Base-by-base conservation (phyloP, 2,329 filamentous ascomycete genomes). In the Phialophora tarda region DNA sequence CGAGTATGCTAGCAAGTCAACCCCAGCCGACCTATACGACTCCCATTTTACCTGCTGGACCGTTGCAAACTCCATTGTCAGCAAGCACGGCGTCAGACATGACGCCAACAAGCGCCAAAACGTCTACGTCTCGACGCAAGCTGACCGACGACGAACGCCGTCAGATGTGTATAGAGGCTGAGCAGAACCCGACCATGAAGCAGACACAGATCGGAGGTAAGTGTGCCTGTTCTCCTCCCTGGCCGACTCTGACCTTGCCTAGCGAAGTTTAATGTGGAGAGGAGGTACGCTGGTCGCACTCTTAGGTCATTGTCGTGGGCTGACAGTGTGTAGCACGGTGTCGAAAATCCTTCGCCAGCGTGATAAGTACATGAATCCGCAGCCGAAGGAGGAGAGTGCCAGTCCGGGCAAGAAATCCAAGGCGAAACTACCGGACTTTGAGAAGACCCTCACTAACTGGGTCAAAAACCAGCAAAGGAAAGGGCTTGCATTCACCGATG, bases 261-360 rank as follows among this genome's bases (percentile, higher is more conserved):
- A 91, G 90, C 89, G 66, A 88, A 93, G 77, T 99, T 99, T 80
- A 94, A 93, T 41, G 95, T 99, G 60, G 95, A 99, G 81, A 84
- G 95, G 89, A 98, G 95, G 95, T 98, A 88, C 69, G 69, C 70
- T 65, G 47, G 60, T 59, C 63, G 50, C 58, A 62, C 58, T 55
- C 30, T 30, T 21, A 24, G 54, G 57, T 28, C 38, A 56, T 24
- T 48, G 56, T 60, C 28, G 66, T 23, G 6, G 28, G 28, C 68
- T 70, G 41, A 70, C 53, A 23, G 24, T 56, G 59, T 74, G 64
- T 78, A 99, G 95, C 81, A 99, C 95, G 57, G 95, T 99, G n/a
- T 99, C 95, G 62, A 99, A 99, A 77, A 95, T 98, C 63, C 80
- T 99, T 71, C 89, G 94, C 62, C 90, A 97, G 75, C 96, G 94